Base-by-base conservation (phyloP, 2,329 filamentous ascomycete genomes). In the Macroventuria anomochaeta region DNA sequence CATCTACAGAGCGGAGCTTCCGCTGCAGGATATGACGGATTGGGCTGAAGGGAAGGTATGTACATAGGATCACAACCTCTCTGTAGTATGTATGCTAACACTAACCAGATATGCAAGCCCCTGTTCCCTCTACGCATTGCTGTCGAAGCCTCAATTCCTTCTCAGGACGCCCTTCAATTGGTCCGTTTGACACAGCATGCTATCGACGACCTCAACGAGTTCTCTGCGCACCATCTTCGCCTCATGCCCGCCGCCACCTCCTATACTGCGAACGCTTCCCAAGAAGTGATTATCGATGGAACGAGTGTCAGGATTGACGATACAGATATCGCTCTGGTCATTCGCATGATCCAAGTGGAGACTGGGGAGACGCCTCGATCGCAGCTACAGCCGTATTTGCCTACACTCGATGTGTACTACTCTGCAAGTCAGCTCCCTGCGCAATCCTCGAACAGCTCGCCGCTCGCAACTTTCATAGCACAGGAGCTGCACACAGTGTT, bases 1-100 rank as follows among this genome's bases (percentile, higher is more conserved):
- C 0, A 96, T 97, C 49, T 93, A 96, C 74, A 85, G 95, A 49
- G 93, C 93, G 11, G 83, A 87, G 37, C 79, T 99, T 63, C 95
- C 95, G 5, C 75, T 97, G 62, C 83, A 89, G 69, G 84, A 87
- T 48, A 99, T 99, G 95, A 84, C 89, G 63, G 84, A 89, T 57
- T 97, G 95, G 93, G 90, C 91, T 8, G 90, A 96, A 68, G 92
- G 92, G 61, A 91, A 89, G 83, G 93, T 96, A 56, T 7, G 29
- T 28, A 15, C 13, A 10, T n/a, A 3, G 7, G 20, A 6, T 12
- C 17, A 51, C 52, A n/a, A 26, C 38, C 23, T 26, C n/a, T 36
- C 20, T 15, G 10, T 23, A 20, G 25, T 11, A 26, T 7, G 20
- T 25, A 36, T 34, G 50, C 46, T 61, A 36, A 65, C 38, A 51